phyloP scores from a whole-genome alignment of 331 rosid genomes.

The Ulmus americana region DNA sequence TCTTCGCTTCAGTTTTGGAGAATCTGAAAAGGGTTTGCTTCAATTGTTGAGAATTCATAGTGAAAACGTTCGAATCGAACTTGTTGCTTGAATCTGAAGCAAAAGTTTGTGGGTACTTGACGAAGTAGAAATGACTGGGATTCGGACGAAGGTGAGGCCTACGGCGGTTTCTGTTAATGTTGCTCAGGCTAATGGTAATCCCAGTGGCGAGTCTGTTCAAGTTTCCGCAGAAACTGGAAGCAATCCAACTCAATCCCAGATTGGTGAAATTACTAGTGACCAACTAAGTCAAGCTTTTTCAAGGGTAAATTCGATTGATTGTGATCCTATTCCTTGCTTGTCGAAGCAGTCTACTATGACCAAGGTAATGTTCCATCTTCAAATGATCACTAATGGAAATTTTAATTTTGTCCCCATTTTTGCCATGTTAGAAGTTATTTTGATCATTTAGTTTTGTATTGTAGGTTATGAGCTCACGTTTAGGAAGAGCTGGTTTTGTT shows the following conservation, averaged over 20 bases:
- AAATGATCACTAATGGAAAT: neutral
- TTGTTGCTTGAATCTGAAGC: neutral
- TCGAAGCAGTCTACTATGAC: neutral
- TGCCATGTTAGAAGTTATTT: neutral
- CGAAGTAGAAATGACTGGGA: slow-evolving; percentile 7
- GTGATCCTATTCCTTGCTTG: slow-evolving; percentile 4
- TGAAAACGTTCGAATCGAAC: neutral
- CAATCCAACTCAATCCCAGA: neutral
- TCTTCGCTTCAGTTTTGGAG: neutral
- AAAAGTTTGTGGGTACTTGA: neutral
- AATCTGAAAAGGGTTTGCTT: neutral
- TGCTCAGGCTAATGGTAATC: neutral
- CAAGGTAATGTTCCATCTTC: slow-evolving; percentile 4
- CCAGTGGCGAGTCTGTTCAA: neutral
- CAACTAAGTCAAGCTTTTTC: neutral
- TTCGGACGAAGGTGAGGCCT: slow-evolving; percentile 1
- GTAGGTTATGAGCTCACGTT: neutral
- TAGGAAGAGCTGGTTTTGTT: slow-evolving; percentile 67
- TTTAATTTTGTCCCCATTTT: neutral
- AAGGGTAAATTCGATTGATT: neutral
- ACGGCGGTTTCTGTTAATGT: neutral
- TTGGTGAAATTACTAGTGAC: neutral
- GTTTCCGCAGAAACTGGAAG: neutral
- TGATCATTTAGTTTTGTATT: neutral
- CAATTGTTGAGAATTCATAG: neutral